Percentiles rank a stretch among this genome's conserved stretches.
Evolutionary conservation across 1,284 basidiomycete species (phyloP).

Genomic region (Leccinum subrobustum): DNA sequence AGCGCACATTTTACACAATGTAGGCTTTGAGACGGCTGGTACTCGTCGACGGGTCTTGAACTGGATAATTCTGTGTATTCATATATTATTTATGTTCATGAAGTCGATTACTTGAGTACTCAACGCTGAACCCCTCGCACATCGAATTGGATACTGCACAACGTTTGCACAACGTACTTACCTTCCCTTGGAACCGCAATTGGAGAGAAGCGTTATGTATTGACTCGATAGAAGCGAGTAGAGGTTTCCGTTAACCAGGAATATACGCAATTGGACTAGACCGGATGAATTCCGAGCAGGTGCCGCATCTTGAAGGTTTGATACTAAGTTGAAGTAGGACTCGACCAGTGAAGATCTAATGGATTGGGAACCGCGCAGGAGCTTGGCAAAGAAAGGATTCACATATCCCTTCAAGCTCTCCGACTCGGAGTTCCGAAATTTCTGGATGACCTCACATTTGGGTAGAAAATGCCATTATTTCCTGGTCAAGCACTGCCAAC

Average conservation of each 20-base stretch:
- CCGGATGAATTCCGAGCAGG: neutral
- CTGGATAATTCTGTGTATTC: neutral
- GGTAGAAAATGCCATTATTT: too few relatives aligned
- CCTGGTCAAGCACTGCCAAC: too few relatives aligned
- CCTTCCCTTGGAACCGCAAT: neutral
- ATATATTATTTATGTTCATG: neutral
- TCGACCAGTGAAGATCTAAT: too few relatives aligned
- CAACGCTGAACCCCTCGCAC: neutral
- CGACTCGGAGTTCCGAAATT: too few relatives aligned
- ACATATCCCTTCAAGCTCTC: too few relatives aligned
- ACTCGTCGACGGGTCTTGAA: neutral
- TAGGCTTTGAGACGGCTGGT: constrained; percentile 15
- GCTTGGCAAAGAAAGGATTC: too few relatives aligned
- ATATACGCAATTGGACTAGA: neutral
- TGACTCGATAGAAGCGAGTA: neutral
- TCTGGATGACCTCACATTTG: too few relatives aligned
- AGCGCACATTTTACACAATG: constrained; percentile 43
- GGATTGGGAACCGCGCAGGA: too few relatives aligned
- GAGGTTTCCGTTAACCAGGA: neutral
- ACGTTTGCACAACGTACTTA: neutral
- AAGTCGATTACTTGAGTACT: neutral
- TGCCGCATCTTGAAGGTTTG: too few relatives aligned
- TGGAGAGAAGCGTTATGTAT: neutral
- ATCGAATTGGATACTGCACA: neutral
- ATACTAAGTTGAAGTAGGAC: too few relatives aligned